Percentiles rank a stretch among this genome's conserved stretches.
Evolutionary conservation across 148 eudicot genomes (phyloP).

Genomic region (Nepenthes gracilis): DNA sequence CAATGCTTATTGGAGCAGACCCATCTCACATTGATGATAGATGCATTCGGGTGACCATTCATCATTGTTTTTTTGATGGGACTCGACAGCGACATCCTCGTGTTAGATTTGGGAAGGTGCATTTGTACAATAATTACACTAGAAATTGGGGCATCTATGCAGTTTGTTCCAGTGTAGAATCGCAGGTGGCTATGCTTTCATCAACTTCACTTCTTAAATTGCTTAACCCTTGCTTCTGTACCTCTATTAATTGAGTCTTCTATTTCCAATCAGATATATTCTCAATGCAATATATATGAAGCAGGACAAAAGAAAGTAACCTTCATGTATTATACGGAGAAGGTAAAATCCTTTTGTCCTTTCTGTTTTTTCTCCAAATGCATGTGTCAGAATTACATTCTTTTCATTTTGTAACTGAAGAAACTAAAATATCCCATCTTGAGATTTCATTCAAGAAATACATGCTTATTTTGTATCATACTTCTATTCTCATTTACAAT

Average conservation of each 20-base stretch:
- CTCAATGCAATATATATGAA: conserved; percentile 91
- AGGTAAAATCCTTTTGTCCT: conserved; percentile 32
- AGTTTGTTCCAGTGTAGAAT: conserved; percentile 89
- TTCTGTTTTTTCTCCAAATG: background rate
- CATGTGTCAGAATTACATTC: no score
- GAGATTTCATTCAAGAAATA: no score
- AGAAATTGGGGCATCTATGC: conserved; percentile 91
- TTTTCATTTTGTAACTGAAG: no score
- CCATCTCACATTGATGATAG: conserved; percentile 61
- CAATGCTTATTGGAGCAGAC: conserved; percentile 91
- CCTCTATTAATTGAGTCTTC: background rate
- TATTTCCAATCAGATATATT: conserved; percentile 46
- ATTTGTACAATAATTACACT: conserved; percentile 86
- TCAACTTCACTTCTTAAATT: background rate
- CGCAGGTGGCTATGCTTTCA: conserved; percentile 43
- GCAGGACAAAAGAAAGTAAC: conserved; percentile 75
- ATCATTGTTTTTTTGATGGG: conserved; percentile 88
- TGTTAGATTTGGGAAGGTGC: conserved; percentile 82
- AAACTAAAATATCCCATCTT: no score
- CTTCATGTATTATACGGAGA: conserved; percentile 65
- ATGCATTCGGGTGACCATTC: conserved; percentile 75
- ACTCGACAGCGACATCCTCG: conserved; percentile 92
- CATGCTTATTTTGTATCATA: no score
- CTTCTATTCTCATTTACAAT: no score
- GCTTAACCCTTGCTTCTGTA: background rate